Evolutionary conservation across 2,329 filamentous ascomycete species (phyloP).

Genomic region (Verticillium tricorpus): DNA sequence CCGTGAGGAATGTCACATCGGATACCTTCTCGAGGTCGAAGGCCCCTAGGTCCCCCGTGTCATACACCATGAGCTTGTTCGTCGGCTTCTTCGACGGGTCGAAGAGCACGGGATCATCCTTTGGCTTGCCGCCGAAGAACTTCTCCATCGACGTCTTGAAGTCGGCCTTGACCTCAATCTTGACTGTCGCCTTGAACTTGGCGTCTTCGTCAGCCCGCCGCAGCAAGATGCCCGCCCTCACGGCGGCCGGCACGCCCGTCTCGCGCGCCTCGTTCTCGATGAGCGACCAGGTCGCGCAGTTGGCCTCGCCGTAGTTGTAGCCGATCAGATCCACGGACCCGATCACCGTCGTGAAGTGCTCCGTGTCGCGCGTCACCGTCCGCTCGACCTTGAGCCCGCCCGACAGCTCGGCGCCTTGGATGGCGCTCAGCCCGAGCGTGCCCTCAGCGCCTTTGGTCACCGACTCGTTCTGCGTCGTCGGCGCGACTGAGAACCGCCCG

Average conservation of each 20-base stretch:
- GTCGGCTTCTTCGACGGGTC: slow-evolving; percentile 11
- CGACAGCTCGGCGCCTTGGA: slow-evolving; percentile 10
- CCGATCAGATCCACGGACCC: slow-evolving; percentile 15
- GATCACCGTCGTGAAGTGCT: slow-evolving; percentile 13
- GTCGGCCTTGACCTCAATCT: slow-evolving; percentile 21
- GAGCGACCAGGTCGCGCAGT: slow-evolving; percentile 18
- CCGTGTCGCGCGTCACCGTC: slow-evolving; percentile 13
- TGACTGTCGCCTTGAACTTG: slow-evolving; percentile 21
- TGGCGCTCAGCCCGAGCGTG: slow-evolving; percentile 4
- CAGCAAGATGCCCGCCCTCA: slow-evolving; percentile 18
- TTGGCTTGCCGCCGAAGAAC: slow-evolving; percentile 16
- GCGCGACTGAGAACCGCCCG: slow-evolving; percentile 7
- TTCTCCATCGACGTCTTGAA: slow-evolving; percentile 19
- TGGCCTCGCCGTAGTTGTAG: background rate
- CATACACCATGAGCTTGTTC: slow-evolving; percentile 12
- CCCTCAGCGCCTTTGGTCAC: slow-evolving; percentile 4
- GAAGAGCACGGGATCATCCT: slow-evolving; percentile 15
- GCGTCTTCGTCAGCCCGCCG: slow-evolving; percentile 16
- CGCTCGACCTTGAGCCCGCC: slow-evolving; percentile 14
- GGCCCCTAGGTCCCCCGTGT: slow-evolving; percentile 7
- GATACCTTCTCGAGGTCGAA: slow-evolving; percentile 11
- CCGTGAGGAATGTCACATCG: slow-evolving; percentile 7
- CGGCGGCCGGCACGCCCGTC: slow-evolving; percentile 15
- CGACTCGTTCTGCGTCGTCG: slow-evolving; percentile 10
- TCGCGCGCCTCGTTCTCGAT: slow-evolving; percentile 18